Percentiles rank a stretch among this genome's conserved stretches.
These are phyloP conservation scores for Pseudocercospora eumusae DNA, from an alignment of 2,329 filamentous ascomycete species.

Conservation along the genomic window DNA sequence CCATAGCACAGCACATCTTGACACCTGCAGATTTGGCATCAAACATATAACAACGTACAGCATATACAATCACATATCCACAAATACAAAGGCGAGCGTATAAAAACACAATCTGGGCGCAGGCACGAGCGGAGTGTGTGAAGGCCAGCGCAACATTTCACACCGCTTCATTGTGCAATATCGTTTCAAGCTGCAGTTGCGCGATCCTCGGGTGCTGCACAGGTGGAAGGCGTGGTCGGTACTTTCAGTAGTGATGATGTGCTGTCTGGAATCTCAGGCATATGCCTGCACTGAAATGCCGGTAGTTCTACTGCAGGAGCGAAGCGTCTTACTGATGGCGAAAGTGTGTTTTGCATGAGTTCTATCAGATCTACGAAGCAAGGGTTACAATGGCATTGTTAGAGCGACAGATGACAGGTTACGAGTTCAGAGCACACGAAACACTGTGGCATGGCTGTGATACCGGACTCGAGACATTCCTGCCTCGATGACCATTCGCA, in stretches of 20 bases:
- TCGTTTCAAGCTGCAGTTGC: background rate
- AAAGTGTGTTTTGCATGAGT: background rate
- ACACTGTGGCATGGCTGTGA: background rate
- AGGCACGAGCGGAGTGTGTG: background rate
- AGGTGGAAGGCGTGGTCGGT: background rate
- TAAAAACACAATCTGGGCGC: background rate
- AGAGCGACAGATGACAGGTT: background rate
- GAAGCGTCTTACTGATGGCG: background rate
- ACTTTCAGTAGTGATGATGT: background rate
- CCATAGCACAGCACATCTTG: background rate
- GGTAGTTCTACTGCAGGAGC: constrained; percentile 9
- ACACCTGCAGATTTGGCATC: background rate
- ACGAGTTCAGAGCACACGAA: too few relatives aligned
- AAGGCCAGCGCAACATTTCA: background rate
- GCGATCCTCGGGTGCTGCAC: background rate
- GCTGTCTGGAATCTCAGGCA: background rate
- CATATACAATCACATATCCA: background rate
- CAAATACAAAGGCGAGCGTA: background rate
- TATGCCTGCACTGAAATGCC: constrained; percentile 3
- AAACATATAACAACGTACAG: background rate
- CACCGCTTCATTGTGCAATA: too few relatives aligned
- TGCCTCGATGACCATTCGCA: background rate
- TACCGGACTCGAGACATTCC: background rate
- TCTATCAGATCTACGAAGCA: constrained; percentile 5
- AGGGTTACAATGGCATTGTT: background rate